Evolutionary conservation across 805 yeast species (phyloP).

Genomic region (Kluyveromyces nonfermentans): DNA sequence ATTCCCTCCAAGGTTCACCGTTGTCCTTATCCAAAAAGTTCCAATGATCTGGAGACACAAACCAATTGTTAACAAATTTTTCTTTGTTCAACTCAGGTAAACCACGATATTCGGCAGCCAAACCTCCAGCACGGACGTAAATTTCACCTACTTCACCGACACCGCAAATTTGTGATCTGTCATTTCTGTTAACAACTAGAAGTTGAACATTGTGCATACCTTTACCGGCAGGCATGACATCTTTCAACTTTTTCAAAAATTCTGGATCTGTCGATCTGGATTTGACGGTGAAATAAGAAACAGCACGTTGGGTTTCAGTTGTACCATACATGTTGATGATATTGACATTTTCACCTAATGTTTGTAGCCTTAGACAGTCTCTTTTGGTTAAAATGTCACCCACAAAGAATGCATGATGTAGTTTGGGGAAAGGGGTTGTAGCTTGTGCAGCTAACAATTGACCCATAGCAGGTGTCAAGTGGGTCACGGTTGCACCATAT

Average conservation of each 20-base stretch:
- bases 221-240: slow-evolving; percentile 95
- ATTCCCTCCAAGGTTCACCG: slow-evolving; percentile 55
- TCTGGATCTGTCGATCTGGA: slow-evolving; percentile 58
- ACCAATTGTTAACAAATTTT: slow-evolving; percentile 91
- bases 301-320: slow-evolving; percentile 98
- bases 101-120: slow-evolving; percentile 92
- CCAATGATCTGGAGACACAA: slow-evolving; percentile 60
- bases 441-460: slow-evolving; percentile 96
- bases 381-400: slow-evolving; percentile 97
- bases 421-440: slow-evolving; percentile 66
- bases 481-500: slow-evolving; percentile 90
- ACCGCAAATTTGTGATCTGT: slow-evolving; percentile 86
- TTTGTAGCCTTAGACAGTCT: slow-evolving; percentile 88
- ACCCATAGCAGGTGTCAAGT: slow-evolving; percentile 99
- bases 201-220: slow-evolving; percentile 96
- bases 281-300: slow-evolving; percentile 83
- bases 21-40: slow-evolving; percentile 41
- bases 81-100: slow-evolving; percentile 80
- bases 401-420: slow-evolving; percentile 95
- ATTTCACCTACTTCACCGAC: slow-evolving; percentile 99
- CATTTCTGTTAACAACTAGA: slow-evolving; percentile 85
- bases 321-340: slow-evolving; percentile 99
- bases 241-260: slow-evolving; percentile 78
- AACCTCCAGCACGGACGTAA: slow-evolving; percentile 95
- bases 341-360: slow-evolving; percentile 78